Conservation (phyloP, 2,329 filamentous ascomycete genomes). For the Stagonosporopsis cucurbitacearum region DNA sequence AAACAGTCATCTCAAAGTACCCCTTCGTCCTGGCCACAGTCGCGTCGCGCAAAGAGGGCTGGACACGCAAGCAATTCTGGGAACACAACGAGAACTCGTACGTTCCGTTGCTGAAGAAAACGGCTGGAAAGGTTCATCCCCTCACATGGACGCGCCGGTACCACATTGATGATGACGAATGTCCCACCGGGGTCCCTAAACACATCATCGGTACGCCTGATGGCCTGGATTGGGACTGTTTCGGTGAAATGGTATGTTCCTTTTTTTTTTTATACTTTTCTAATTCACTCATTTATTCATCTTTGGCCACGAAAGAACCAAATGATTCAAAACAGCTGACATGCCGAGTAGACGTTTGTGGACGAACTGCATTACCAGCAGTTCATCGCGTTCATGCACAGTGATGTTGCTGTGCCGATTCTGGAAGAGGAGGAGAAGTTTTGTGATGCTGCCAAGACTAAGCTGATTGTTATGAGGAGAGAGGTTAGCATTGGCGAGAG, state of each 20-base stretch:
- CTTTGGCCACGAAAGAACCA: too few species aligned
- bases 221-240: slow-evolving; percentile 29
- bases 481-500: slow-evolving; percentile 14
- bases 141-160: slow-evolving; percentile 27
- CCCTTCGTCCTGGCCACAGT: slow-evolving; percentile 22
- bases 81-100: slow-evolving; percentile 20
- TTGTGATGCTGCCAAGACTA: slow-evolving; percentile 19
- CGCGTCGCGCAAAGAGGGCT: slow-evolving; percentile 23
- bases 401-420: slow-evolving; percentile 15
- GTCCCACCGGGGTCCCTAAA: slow-evolving; percentile 18
- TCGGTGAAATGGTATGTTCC: slow-evolving; percentile 22
- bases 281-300: too few species aligned
- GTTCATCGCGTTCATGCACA: slow-evolving; percentile 30
- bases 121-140: slow-evolving; percentile 23
- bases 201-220: slow-evolving; percentile 20
- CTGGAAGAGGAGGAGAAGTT: slow-evolving; percentile 30
- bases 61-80: slow-evolving; percentile 22
- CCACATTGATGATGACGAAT: slow-evolving; percentile 23
- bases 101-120: slow-evolving; percentile 21
- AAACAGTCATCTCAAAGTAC: slow-evolving; percentile 22
- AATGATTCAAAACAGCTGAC: not conserved
- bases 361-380: slow-evolving; percentile 30
- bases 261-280: too few species aligned
- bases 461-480: slow-evolving; percentile 26
- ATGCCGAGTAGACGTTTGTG: slow-evolving; percentile 13